These are phyloP conservation scores for Salix koriyanagi DNA, from an alignment of 345 rosid genomes.

Conservation along the genomic window DNA sequence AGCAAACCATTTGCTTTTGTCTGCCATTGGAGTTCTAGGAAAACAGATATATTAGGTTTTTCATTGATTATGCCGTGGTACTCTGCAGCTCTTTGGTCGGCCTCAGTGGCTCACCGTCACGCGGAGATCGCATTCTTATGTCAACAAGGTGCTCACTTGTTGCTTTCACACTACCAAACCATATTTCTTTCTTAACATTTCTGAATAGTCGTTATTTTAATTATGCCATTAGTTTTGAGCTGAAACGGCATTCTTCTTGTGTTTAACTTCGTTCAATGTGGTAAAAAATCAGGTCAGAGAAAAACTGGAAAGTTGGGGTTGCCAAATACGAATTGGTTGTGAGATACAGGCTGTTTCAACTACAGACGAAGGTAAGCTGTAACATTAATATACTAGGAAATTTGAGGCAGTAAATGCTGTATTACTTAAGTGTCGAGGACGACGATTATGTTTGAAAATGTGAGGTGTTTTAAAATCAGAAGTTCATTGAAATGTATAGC, in stretches of 20 bases:
- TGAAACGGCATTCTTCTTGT: background rate
- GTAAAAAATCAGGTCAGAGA: constrained; percentile 48
- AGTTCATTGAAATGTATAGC: background rate
- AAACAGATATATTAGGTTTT: background rate
- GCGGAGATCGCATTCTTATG: constrained; percentile 61
- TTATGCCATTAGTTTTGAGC: background rate
- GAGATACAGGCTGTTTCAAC: constrained; percentile 51
- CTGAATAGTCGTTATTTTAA: background rate
- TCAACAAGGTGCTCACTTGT: constrained; percentile 47
- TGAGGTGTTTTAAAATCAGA: background rate
- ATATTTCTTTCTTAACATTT: background rate
- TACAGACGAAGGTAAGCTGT: constrained; percentile 39
- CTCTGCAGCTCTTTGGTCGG: constrained; percentile 64
- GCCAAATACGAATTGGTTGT: constrained; percentile 56
- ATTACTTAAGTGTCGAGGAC: background rate
- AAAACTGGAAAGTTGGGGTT: constrained; percentile 58
- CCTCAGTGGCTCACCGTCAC: constrained; percentile 90
- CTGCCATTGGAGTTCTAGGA: background rate
- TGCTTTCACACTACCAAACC: background rate
- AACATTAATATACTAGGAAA: background rate
- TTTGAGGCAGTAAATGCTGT: background rate
- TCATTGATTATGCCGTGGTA: background rate
- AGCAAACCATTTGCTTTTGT: background rate
- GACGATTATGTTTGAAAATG: background rate
- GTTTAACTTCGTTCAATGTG: background rate